These are phyloP conservation scores for Fomitopsis schrenkii DNA, from an alignment of 1,284 basidiomycete species.

Conservation along the genomic window DNA sequence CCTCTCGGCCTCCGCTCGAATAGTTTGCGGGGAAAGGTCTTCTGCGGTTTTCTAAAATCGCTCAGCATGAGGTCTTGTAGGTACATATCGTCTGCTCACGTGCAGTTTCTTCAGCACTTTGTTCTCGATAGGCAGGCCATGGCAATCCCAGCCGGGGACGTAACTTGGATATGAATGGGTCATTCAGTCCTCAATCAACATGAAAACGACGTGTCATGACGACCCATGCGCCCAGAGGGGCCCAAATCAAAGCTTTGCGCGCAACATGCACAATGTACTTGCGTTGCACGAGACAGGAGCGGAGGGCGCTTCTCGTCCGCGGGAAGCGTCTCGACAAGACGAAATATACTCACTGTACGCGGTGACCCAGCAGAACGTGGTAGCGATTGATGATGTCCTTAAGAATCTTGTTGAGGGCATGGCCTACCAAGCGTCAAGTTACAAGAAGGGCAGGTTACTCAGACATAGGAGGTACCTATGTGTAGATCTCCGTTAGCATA, in stretches of 20 bases:
- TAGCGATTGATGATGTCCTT: constrained; percentile 97
- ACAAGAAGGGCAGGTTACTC: neutral
- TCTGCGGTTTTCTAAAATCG: constrained; percentile 42
- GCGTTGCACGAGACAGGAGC: no score
- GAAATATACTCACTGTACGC: constrained; percentile 68
- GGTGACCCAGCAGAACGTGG: constrained; percentile 74
- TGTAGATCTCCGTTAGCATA: constrained; percentile 97
- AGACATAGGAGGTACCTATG: constrained; percentile 60
- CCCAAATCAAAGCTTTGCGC: neutral
- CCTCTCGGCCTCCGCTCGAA: constrained; percentile 69
- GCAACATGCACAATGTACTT: neutral
- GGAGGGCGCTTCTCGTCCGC: no score
- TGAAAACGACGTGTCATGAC: neutral
- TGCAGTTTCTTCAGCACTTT: constrained; percentile 81
- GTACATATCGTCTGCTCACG: constrained; percentile 35
- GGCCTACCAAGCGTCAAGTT: constrained; percentile 52
- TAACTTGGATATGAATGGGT: constrained; percentile 52
- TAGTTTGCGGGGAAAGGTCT: constrained; percentile 51
- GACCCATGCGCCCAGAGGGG: neutral
- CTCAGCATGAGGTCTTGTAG: neutral
- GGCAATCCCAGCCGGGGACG: constrained; percentile 97
- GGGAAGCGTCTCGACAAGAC: no score
- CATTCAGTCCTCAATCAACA: neutral
- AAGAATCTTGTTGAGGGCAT: constrained; percentile 94
- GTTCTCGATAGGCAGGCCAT: constrained; percentile 95